Evolutionary conservation across 148 eudicot species (phyloP).

Genomic region (Vaccinium macrocarpon): DNA sequence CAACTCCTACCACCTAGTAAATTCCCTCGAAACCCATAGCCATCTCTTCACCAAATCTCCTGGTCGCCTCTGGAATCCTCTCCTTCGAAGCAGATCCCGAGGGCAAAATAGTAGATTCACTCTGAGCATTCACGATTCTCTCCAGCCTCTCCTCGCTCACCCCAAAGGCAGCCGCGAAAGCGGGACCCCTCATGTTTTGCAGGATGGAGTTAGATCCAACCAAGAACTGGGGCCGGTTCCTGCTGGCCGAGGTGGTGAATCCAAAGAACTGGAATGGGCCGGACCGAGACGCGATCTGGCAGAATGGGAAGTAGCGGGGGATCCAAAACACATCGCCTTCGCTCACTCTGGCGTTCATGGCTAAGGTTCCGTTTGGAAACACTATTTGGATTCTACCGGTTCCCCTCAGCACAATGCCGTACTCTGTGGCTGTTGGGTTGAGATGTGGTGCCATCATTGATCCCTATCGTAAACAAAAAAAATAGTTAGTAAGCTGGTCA

Average conservation of each 20-base stretch:
- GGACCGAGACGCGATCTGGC: slow-evolving; percentile 73
- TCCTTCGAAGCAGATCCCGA: slow-evolving; percentile 41
- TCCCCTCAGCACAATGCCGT: slow-evolving; percentile 68
- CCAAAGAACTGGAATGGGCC: slow-evolving; percentile 89
- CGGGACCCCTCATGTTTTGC: slow-evolving; percentile 57
- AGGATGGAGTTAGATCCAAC: slow-evolving; percentile 63
- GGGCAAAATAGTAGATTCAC: slow-evolving; percentile 54
- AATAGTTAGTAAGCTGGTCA: not conserved
- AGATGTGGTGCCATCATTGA: slow-evolving; percentile 96
- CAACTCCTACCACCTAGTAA: not conserved
- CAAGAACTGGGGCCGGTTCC: slow-evolving; percentile 79
- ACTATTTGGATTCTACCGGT: slow-evolving; percentile 71
- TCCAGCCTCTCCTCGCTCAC: slow-evolving; percentile 41
- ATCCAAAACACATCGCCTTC: slow-evolving; percentile 83
- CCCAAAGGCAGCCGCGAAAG: slow-evolving; percentile 72
- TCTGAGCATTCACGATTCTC: slow-evolving; percentile 49
- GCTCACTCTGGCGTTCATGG: slow-evolving; percentile 54
- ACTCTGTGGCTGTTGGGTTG: slow-evolving; percentile 78
- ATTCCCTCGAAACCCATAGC: slow-evolving; percentile 24
- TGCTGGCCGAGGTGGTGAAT: slow-evolving; percentile 66
- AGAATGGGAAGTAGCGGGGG: slow-evolving; percentile 86
- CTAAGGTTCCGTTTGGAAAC: slow-evolving; percentile 75
- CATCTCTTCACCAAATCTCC: slow-evolving; percentile 32
- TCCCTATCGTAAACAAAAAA: slow-evolving; percentile 36
- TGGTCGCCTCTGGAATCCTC: slow-evolving; percentile 16